Evolutionary conservation across 2,329 filamentous ascomycete species (phyloP).

Genomic region (Pseudogymnoascus verrucosus): DNA sequence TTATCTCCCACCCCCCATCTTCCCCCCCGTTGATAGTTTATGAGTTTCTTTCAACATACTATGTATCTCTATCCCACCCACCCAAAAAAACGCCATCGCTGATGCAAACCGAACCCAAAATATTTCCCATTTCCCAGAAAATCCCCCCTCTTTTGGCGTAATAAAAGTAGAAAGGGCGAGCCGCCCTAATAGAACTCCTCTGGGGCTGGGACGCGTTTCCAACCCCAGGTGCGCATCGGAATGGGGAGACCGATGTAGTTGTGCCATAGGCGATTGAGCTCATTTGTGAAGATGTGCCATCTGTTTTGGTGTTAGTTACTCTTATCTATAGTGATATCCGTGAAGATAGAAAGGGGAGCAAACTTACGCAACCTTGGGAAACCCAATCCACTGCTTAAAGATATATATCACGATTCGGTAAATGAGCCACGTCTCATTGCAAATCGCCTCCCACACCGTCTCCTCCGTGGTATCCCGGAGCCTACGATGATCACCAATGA

Average conservation of each 20-base stretch:
- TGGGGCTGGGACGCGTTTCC: conserved; percentile 35
- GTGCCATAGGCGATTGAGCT: conserved; percentile 47
- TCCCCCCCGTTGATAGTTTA: not conserved
- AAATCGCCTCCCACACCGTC: conserved; percentile 49
- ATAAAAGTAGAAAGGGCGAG: not conserved
- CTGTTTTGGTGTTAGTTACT: not conserved
- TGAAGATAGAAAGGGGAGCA: not conserved
- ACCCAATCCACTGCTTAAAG: conserved; percentile 57
- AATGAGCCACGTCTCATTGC: conserved; percentile 52
- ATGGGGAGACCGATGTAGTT: conserved; percentile 58
- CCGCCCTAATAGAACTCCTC: not conserved
- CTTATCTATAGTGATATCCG: conserved; percentile 30
- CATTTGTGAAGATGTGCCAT: conserved; percentile 43
- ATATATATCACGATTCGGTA: conserved; percentile 58
- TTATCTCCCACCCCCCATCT: not conserved
- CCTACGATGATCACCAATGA: conserved; percentile 22
- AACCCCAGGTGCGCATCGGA: conserved; percentile 44
- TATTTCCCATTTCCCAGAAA: not conserved
- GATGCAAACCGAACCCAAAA: not conserved
- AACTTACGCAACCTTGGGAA: conserved; percentile 65
- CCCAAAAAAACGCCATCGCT: not conserved
- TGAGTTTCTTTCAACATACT: not conserved
- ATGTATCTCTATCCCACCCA: not conserved
- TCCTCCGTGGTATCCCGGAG: conserved; percentile 26
- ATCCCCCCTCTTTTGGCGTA: not conserved